These are phyloP conservation scores for Akanthomyces muscarius DNA, from an alignment of 2,329 filamentous ascomycete genomes.

Conservation along the genomic window DNA sequence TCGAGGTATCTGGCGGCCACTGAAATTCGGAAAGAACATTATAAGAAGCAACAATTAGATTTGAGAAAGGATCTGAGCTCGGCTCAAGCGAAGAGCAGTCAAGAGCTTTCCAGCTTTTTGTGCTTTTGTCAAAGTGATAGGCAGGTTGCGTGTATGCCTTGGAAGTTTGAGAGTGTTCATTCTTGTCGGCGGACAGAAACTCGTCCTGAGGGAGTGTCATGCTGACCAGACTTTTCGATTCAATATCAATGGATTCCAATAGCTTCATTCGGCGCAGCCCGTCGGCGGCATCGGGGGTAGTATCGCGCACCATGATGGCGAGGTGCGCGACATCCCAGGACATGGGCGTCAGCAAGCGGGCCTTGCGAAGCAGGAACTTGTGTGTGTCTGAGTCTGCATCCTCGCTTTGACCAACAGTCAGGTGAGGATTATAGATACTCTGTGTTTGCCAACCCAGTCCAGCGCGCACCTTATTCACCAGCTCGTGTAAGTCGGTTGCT, in stretches of 20 bases:
- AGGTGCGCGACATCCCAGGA: constrained; percentile 47
- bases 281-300: constrained; percentile 26
- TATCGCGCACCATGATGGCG: constrained; percentile 50
- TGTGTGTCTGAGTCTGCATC: constrained; percentile 42
- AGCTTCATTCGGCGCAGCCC: constrained; percentile 49
- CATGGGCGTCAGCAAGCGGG: constrained; percentile 42
- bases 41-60: constrained; percentile 45
- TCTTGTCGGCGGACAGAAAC: neutral
- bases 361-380: constrained; percentile 50
- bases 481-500: constrained; percentile 24
- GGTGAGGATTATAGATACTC: constrained; percentile 40
- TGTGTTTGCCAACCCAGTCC: constrained; percentile 31
- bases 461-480: constrained; percentile 28
- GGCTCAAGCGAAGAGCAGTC: neutral
- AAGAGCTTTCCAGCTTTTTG: neutral
- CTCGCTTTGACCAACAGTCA: constrained; percentile 59
- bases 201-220: constrained; percentile 8
- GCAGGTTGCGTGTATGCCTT: neutral
- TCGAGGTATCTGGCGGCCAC: constrained; percentile 39
- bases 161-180: neutral
- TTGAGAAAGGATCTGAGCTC: constrained; percentile 16
- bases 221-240: constrained; percentile 1
- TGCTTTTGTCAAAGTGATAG: neutral
- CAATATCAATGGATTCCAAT: constrained; percentile 48
- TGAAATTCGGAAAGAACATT: constrained; percentile 51